These are phyloP conservation scores for Eucalyptus globulus DNA, from an alignment of 345 rosid genomes.

Conservation along the genomic window DNA sequence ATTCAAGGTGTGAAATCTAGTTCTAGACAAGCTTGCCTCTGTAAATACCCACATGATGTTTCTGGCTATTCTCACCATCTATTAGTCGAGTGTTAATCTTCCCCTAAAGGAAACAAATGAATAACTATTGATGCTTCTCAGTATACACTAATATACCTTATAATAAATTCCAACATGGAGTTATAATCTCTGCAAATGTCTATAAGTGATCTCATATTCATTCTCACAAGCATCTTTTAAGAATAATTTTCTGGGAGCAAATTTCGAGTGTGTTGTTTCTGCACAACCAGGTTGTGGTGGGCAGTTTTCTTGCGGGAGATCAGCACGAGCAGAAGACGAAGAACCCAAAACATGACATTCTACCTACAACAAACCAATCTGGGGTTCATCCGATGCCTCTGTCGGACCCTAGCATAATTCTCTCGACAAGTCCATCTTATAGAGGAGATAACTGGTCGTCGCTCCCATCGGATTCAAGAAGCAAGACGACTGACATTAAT, in stretches of 20 bases:
- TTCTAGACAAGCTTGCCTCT: neutral
- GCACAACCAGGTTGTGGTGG: conserved; percentile 53
- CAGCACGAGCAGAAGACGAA: conserved; percentile 59
- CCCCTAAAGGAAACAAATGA: neutral
- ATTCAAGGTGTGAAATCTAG: neutral
- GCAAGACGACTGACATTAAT: conserved; percentile 43
- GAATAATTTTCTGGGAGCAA: neutral
- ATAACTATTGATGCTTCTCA: neutral
- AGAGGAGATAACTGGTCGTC: conserved; percentile 42
- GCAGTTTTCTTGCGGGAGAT: conserved; percentile 68
- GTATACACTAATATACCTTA: neutral
- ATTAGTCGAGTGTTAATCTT: neutral
- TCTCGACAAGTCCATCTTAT: conserved; percentile 15
- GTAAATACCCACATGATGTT: neutral
- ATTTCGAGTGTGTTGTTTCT: neutral
- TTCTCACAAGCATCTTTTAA: neutral
- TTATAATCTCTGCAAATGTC: neutral
- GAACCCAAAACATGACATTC: conserved; percentile 30
- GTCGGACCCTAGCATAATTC: conserved; percentile 27
- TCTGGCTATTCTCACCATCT: neutral
- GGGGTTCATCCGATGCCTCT: conserved; percentile 7
- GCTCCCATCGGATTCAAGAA: conserved; percentile 31
- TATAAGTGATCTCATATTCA: neutral
- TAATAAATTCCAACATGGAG: neutral
- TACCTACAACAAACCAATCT: conserved; percentile 15